Evolutionary conservation across 2,329 filamentous ascomycete species (phyloP).

Genomic region (Scedosporium dehoogii): DNA sequence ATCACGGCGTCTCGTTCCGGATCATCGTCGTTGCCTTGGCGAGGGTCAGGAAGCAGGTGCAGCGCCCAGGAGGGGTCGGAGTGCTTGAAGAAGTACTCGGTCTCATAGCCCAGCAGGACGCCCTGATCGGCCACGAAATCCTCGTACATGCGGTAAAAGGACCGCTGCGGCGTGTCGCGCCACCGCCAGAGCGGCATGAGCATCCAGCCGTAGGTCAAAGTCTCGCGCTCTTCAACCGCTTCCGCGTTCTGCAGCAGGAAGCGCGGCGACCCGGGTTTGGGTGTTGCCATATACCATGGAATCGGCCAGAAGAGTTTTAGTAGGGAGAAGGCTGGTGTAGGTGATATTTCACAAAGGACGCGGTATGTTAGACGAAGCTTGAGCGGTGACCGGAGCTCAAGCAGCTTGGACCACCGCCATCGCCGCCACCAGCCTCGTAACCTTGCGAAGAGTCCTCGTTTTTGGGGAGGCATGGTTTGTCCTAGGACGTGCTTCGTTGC

Average conservation of each 20-base stretch:
- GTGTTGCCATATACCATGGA: neutral
- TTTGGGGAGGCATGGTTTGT: too few species aligned
- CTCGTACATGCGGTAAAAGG: constrained; percentile 19
- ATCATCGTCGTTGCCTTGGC: constrained; percentile 7
- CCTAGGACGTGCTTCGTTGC: too few species aligned
- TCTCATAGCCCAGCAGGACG: constrained; percentile 15
- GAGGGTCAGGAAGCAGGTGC: constrained; percentile 12
- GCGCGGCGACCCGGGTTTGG: neutral
- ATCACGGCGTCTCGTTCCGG: constrained; percentile 15
- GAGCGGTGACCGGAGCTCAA: too few species aligned
- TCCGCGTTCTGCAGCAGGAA: constrained; percentile 6
- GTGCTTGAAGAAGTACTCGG: constrained; percentile 18
- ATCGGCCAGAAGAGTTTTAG: neutral
- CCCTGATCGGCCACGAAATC: constrained; percentile 17
- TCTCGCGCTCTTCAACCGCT: constrained; percentile 9
- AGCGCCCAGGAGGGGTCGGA: constrained; percentile 12
- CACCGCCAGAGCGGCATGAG: constrained; percentile 6
- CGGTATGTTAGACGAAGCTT: too few species aligned
- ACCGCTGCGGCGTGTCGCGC: constrained; percentile 17
- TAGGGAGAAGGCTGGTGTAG: neutral
- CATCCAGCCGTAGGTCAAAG: constrained; percentile 2
- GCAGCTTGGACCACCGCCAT: too few species aligned
- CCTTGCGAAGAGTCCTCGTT: too few species aligned
- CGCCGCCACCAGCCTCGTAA: too few species aligned
- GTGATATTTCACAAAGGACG: too few species aligned